These are phyloP conservation scores for Populus trichocarpa DNA, from an alignment of 441 rosid species.

Conservation along the genomic window DNA sequence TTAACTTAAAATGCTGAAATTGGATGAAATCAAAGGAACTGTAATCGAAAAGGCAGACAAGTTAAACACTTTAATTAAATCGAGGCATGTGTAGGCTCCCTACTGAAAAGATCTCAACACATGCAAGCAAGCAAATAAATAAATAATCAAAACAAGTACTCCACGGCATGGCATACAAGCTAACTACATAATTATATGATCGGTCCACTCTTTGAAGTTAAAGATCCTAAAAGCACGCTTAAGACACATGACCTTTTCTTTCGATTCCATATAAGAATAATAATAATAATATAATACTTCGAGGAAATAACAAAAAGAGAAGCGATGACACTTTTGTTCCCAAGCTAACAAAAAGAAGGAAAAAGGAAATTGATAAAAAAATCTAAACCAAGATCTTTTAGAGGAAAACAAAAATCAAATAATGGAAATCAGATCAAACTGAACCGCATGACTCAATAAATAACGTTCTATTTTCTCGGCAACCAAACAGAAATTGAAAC, in stretches of 20 bases:
- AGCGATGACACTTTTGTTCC: not conserved
- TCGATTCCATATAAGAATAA: not conserved
- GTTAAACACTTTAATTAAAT: not conserved
- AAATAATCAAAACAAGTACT: not conserved
- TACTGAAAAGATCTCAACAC: slow-evolving; percentile 25
- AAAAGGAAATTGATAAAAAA: not conserved
- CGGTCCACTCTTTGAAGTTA: slow-evolving; percentile 29
- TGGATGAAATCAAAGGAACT: slow-evolving; percentile 2
- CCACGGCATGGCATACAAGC: not conserved
- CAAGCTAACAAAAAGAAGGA: slow-evolving; percentile 1
- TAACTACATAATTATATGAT: slow-evolving; percentile 9
- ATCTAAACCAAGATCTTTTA: not conserved
- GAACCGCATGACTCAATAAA: not conserved
- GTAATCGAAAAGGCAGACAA: not conserved
- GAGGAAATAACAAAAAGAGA: not conserved
- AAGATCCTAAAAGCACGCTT: slow-evolving; percentile 69
- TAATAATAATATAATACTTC: not conserved
- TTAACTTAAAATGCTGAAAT: slow-evolving; percentile 10
- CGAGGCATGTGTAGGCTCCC: not conserved
- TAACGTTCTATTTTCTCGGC: slow-evolving; percentile 23
- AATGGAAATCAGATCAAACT: not conserved
- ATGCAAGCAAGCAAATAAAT: slow-evolving; percentile 3
- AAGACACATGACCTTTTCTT: slow-evolving; percentile 42
- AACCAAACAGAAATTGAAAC: slow-evolving; percentile 24
- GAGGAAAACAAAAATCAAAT: not conserved